These are phyloP conservation scores for Penicillium sp. DNA, from an alignment of 2,329 filamentous ascomycete species.

Conservation along the genomic window DNA sequence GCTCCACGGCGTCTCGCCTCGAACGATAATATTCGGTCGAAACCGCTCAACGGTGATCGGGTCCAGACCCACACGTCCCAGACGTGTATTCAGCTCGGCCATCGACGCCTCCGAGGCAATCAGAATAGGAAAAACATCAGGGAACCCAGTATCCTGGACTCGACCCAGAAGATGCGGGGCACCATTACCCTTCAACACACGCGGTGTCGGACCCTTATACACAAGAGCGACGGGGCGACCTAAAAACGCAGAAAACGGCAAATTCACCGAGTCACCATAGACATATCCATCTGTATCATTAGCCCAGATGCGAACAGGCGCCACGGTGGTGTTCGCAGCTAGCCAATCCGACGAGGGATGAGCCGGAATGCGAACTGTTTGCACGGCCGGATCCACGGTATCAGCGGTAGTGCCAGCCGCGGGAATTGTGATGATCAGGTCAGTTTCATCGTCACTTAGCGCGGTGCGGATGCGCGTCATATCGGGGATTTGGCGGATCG, in stretches of 20 bases:
- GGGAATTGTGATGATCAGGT: slow-evolving; percentile 44
- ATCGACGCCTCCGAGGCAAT: slow-evolving; percentile 54
- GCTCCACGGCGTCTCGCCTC: slow-evolving; percentile 52
- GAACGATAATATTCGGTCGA: slow-evolving; percentile 58
- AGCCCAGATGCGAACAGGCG: slow-evolving; percentile 54
- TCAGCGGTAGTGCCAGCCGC: slow-evolving; percentile 27
- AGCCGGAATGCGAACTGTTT: slow-evolving; percentile 49
- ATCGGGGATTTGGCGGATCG: slow-evolving; percentile 54
- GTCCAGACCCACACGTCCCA: slow-evolving; percentile 40
- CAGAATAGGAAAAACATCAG: slow-evolving; percentile 54
- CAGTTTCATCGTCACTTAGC: slow-evolving; percentile 42
- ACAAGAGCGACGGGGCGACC: slow-evolving; percentile 52
- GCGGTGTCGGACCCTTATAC: slow-evolving; percentile 56
- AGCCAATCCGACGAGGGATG: slow-evolving; percentile 53
- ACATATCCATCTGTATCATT: slow-evolving; percentile 53
- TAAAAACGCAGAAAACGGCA: slow-evolving; percentile 52
- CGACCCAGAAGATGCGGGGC: slow-evolving; percentile 50
- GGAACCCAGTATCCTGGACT: slow-evolving; percentile 51
- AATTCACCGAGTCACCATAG: slow-evolving; percentile 49
- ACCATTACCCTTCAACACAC: slow-evolving; percentile 54
- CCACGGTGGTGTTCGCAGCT: slow-evolving; percentile 46
- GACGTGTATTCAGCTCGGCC: slow-evolving; percentile 52
- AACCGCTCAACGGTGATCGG: slow-evolving; percentile 58
- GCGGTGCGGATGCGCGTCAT: slow-evolving; percentile 59
- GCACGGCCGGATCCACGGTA: not conserved